Conservation (phyloP, 495 filamentous ascomycete species). For the Talaromyces wortmannii region DNA sequence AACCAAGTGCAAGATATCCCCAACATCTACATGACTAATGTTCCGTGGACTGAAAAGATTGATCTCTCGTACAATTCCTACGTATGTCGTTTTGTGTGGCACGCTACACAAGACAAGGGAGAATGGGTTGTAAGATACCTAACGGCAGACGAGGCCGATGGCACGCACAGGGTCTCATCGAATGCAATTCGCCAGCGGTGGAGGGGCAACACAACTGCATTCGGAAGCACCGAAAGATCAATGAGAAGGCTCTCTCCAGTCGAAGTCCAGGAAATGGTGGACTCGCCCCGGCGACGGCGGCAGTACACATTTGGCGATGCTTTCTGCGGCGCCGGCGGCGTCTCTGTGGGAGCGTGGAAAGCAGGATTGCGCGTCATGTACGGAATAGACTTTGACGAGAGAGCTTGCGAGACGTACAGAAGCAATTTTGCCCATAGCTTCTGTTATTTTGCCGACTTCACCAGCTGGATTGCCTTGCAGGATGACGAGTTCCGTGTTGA, state of each 20-base stretch:
- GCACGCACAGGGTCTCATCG: constrained; percentile 1
- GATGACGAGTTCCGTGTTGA: constrained; percentile 44
- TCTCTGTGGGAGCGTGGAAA: constrained; percentile 57
- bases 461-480: constrained; percentile 20
- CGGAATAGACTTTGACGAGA: constrained; percentile 52
- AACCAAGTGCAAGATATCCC: constrained; percentile 13
- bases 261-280: not conserved
- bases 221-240: constrained; percentile 9
- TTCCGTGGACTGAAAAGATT: not conserved
- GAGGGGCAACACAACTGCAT: constrained; percentile 21
- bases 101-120: not conserved
- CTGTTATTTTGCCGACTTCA: constrained; percentile 15
- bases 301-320: constrained; percentile 62
- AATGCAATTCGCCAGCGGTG: constrained; percentile 17
- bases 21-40: constrained; percentile 26
- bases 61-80: not conserved
- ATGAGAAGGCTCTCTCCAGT: not conserved
- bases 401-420: constrained; percentile 50
- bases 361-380: constrained; percentile 55
- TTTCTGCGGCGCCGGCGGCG: constrained; percentile 74
- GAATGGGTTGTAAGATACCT: constrained; percentile 20
- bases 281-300: not conserved
- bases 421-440: constrained; percentile 56
- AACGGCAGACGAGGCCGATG: constrained; percentile 17
- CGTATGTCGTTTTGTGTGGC: not conserved